phyloP scores from a whole-genome alignment of 2,329 filamentous ascomycete species.

The Penicillium sp. region DNA sequence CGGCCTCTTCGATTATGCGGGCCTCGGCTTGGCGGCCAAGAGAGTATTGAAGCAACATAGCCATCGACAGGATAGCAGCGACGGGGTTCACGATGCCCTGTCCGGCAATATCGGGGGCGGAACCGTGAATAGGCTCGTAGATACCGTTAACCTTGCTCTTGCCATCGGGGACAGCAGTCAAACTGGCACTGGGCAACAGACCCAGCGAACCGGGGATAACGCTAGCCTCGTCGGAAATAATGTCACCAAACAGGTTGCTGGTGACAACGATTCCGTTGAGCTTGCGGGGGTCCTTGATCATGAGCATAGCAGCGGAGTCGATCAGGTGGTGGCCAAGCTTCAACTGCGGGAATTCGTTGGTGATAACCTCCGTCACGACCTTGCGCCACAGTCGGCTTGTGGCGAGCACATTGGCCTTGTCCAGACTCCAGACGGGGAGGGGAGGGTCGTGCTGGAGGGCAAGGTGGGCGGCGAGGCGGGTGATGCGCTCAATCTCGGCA shows the following conservation, averaged over 20 bases:
- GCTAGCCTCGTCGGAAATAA: conserved; percentile 90
- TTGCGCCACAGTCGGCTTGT: conserved; percentile 87
- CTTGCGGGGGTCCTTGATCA: conserved; percentile 86
- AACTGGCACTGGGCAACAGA: conserved; percentile 78
- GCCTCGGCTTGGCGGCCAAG: conserved; percentile 75
- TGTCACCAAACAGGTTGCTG: conserved; percentile 93
- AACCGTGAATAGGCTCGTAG: conserved; percentile 98
- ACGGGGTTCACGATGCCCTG: conserved; percentile 89
- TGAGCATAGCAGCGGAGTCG: conserved; percentile 94
- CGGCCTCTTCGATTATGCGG: conserved; percentile 73
- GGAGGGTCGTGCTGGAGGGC: conserved; percentile 74
- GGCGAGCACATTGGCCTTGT: conserved; percentile 95
- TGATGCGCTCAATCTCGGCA: conserved; percentile 82
- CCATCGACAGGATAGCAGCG: conserved; percentile 84
- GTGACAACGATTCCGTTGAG: conserved; percentile 91
- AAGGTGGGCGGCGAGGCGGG: conserved; percentile 73
- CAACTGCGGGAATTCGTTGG: conserved; percentile 81
- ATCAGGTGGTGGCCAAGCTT: conserved; percentile 86
- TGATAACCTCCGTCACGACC: conserved; percentile 78
- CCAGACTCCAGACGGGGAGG: conserved; percentile 76
- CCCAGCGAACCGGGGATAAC: conserved; percentile 91
- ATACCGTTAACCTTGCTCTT: conserved; percentile 85
- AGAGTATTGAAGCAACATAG: conserved; percentile 96
- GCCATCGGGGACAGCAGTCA: conserved; percentile 81
- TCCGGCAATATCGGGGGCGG: conserved; percentile 88